Percentiles rank a stretch among this genome's conserved stretches.
Conservation (phyloP, 2,329 filamentous ascomycete species). For the Botrytis pseudocinerea region DNA sequence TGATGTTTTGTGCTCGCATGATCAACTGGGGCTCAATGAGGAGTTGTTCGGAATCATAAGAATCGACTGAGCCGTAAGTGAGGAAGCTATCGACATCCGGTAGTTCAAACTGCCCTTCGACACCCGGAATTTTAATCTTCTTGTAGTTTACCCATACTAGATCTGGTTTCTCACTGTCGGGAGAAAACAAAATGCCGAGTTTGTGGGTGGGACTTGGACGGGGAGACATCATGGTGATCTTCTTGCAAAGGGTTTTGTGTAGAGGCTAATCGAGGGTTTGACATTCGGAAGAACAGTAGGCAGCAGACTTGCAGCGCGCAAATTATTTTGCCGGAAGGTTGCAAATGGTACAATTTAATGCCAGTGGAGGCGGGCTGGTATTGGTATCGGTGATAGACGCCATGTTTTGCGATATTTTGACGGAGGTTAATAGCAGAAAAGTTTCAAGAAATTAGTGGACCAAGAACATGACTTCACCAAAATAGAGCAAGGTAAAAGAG, state of each 20-base stretch:
- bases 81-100: background rate
- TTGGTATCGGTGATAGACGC: background rate
- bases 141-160: background rate
- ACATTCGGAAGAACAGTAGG: background rate
- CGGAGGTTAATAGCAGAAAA: background rate
- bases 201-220: slow-evolving; percentile 8
- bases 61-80: background rate
- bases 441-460: background rate
- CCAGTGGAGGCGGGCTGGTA: no score
- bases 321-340: background rate
- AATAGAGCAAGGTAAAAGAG: no score
- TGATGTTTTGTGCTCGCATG: background rate
- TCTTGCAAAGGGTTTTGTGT: background rate
- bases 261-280: slow-evolving; percentile 8
- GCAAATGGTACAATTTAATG: background rate
- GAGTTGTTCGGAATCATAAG: background rate
- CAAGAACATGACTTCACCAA: background rate
- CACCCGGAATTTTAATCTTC: background rate
- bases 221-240: background rate
- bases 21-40: background rate
- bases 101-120: background rate
- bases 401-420: background rate
- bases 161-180: background rate
- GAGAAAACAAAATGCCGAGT: background rate
- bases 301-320: background rate